Base-by-base conservation (phyloP, 2,329 filamentous ascomycete species). In the Phialocephala subalpina region DNA sequence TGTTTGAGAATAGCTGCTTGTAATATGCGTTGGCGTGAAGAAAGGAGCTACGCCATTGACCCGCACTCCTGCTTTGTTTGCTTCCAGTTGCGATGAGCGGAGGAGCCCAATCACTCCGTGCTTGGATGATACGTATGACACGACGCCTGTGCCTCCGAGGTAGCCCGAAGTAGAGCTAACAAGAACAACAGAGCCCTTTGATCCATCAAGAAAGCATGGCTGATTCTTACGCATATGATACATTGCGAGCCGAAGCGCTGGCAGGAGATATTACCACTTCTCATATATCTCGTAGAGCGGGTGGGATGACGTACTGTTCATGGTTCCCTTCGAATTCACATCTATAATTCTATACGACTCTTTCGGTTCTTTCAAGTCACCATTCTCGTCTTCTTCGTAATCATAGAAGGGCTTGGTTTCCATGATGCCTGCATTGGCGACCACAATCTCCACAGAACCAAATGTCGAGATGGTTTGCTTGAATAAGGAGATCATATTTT, bases 71-170 rank as follows among this genome's bases (percentile, higher is more conserved):
- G 6, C 6, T 7, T 25, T 25, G 6, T 49, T 49, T 25, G 45
- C 45, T 6, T 22, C 16, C 16, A 7, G 6, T 25, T 49, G 45
- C 22, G 45, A 49, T 22, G 45, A 49, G 7, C 45, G 45, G 6
- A 49, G 45, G 14, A 49, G 22, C 7, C 45, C 45, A 2, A 25
- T 49, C 6, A 49, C 45, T 49, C 45, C 45, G 22, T 49, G 45
- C 14, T 49, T 49, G 45, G 45, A 49, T 49, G 45, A 49, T 4
- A 49, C 45, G 20, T 49, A 49, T 25, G 45, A 49, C 6, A 49
- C 20, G 45, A 49, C 45, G 20, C 45, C 45, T 25, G 45, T 49
- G 6, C 45, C 45, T 49, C 45, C 45, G 25, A 49, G 25, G 14
- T 49, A 49, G 20, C 45, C 45, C 6, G 45, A 22, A 49, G 45